phyloP scores from a whole-genome alignment of 805 yeast genomes.

The Sugiyamaella boreocaroliniensis region DNA sequence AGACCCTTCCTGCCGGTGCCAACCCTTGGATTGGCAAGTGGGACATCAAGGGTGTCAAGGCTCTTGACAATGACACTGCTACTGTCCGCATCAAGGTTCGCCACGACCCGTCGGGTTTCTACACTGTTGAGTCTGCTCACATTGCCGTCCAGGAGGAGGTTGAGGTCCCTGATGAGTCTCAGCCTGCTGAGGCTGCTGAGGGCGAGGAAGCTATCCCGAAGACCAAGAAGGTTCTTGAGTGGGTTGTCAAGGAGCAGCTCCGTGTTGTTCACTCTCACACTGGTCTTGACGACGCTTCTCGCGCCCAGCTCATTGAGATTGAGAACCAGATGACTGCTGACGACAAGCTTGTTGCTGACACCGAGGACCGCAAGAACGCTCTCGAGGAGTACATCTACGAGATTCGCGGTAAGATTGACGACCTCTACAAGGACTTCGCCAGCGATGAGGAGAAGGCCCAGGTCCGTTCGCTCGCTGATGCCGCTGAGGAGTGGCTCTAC shows the following conservation, averaged over 20 bases:
- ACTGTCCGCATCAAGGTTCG: constrained; percentile 91
- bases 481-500: constrained; percentile 97
- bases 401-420: constrained; percentile 94
- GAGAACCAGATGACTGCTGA: constrained; percentile 80
- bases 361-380: constrained; percentile 97
- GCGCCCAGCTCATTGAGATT: constrained; percentile 64
- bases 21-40: constrained; percentile 69
- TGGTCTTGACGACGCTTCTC: constrained; percentile 52
- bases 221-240: constrained; percentile 83
- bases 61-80: constrained; percentile 63
- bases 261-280: constrained; percentile 48
- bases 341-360: constrained; percentile 95
- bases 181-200: constrained; percentile 35
- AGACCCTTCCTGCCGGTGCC: constrained; percentile 65
- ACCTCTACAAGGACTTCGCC: constrained; percentile 81
- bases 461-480: constrained; percentile 62
- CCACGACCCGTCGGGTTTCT: constrained; percentile 95
- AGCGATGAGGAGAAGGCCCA: constrained; percentile 82
- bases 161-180: constrained; percentile 69
- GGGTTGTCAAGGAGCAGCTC: constrained; percentile 85
- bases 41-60: constrained; percentile 76
- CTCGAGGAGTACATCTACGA: constrained; percentile 98
- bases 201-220: constrained; percentile 61
- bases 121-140: constrained; percentile 89
- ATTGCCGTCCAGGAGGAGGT: constrained; percentile 86